phyloP scores from a whole-genome alignment of 768 basidiomycete species.

The Rhizopogon vesiculosus region DNA sequence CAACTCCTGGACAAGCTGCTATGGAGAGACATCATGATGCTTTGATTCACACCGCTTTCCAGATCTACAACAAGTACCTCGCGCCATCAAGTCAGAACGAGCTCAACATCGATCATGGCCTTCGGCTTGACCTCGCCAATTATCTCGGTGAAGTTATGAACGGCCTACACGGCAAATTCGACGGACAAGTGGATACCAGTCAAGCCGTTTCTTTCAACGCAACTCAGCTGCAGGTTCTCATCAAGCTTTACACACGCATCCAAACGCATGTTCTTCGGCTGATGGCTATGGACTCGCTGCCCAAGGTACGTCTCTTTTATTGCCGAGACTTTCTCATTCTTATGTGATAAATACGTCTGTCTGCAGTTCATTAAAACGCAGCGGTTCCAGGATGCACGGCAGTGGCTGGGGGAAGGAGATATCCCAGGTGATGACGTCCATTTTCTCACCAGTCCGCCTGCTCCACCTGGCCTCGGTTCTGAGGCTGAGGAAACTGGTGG shows the following conservation, averaged over 20 bases:
- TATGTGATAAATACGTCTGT: background rate
- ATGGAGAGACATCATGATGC: conserved; percentile 98
- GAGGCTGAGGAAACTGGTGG: conserved; percentile 67
- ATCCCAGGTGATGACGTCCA: conserved; percentile 57
- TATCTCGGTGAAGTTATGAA: conserved; percentile 91
- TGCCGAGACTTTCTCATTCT: conserved; percentile 6
- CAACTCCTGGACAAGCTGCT: conserved; percentile 72
- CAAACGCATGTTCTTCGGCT: conserved; percentile 95
- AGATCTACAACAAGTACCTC: conserved; percentile 92
- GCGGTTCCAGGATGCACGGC: conserved; percentile 73
- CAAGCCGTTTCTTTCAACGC: conserved; percentile 86
- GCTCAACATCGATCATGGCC: conserved; percentile 96
- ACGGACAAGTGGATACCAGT: conserved; percentile 76
- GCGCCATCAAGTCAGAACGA: conserved; percentile 95
- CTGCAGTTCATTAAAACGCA: conserved; percentile 83
- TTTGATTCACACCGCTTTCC: conserved; percentile 89
- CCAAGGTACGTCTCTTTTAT: conserved; percentile 56
- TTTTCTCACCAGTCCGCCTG: conserved; percentile 50
- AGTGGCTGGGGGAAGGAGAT: conserved; percentile 75
- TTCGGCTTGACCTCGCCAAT: conserved; percentile 90
- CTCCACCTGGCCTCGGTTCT: conserved; percentile 62
- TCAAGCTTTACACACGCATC: conserved; percentile 91
- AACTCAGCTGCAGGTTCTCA: conserved; percentile 91
- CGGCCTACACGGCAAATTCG: conserved; percentile 72
- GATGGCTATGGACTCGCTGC: conserved; percentile 99